phyloP scores from a whole-genome alignment of 139 green algal genomes.

The Chlorella sp. region DNA sequence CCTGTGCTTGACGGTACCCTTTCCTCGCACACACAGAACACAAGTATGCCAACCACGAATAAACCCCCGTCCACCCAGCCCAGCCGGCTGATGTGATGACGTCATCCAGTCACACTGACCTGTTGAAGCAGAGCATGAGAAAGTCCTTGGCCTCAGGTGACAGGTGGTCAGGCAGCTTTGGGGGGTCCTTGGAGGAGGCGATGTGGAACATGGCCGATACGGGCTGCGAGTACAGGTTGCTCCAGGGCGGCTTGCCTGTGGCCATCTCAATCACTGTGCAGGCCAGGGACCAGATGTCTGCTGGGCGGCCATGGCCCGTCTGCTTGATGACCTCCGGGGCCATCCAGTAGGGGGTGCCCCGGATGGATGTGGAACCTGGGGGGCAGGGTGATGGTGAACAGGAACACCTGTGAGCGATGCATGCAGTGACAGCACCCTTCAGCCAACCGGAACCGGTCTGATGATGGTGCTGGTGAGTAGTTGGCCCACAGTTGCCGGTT shows the following conservation, averaged over 20 bases:
- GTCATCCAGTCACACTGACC: too few relatives aligned
- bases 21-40: too few relatives aligned
- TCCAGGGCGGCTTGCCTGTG: constrained; percentile 62
- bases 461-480: too few relatives aligned
- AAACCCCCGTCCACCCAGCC: too few relatives aligned
- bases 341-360: constrained; percentile 98
- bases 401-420: too few relatives aligned
- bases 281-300: constrained; percentile 94
- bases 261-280: constrained; percentile 97
- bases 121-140: constrained; percentile 89
- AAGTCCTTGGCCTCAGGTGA: constrained; percentile 82
- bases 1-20: too few relatives aligned
- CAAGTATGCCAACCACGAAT: too few relatives aligned
- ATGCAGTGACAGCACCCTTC: too few relatives aligned
- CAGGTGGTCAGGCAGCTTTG: constrained; percentile 65
- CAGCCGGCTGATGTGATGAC: too few relatives aligned
- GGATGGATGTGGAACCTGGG: constrained; percentile 83
- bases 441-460: too few relatives aligned
- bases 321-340: constrained; percentile 96
- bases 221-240: constrained; percentile 13
- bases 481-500: too few relatives aligned
- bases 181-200: constrained; percentile 68
- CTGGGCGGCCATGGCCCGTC: constrained; percentile 67
- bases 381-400: too few relatives aligned
- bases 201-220: constrained; percentile 87